Base-by-base conservation (phyloP, 2,329 filamentous ascomycete species). In the Pseudogymnoascus sp. region DNA sequence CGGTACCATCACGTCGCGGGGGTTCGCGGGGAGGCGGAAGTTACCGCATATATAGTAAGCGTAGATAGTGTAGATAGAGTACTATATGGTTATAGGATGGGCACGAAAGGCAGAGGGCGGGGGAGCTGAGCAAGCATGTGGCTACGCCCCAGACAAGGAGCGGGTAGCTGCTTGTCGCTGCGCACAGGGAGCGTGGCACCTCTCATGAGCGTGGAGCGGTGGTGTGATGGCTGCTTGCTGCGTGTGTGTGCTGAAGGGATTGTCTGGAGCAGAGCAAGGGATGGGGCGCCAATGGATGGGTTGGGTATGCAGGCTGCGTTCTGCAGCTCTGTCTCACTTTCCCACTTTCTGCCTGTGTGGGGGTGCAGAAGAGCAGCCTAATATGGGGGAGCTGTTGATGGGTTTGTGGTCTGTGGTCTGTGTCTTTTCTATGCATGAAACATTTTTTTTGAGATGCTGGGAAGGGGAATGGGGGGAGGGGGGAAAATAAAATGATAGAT, bases 101-200 rank as follows among this genome's bases (percentile, higher is more conserved):
- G 60, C 12, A 35, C 25, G 6, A 28, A 28, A 28, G 25, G 59
- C 14, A 7, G 6, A 22, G 3, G 28, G 33, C 2, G 23, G 38
- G 33, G 22, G 36, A 28, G 42, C 35, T 33, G 23, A 38, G 59
- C 22, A 42, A 19, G n/a, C 33, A 39, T 41, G 35, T 16, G 30
- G n/a, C 5, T 6, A 23, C 30, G 14, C 35, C 41, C 19, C 14
- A 35, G 58, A 30, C 30, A 25, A 23, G 22, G 16, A 38, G 19
- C 38, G 33, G 33, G 30, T 60, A 60, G 33, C 30, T 60, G 33
- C 38, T 3, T 60, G 4, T 16, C 23, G 23, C 16, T n/a, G 16
- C 11, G 7, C 28, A 49, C 60, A 25, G 60, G 60, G 14, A 45
- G n/a, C 58, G 33, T 35, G 60, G 38, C 45, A 61, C 60, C 60